Evolutionary conservation across 1,139 yeast species (phyloP).

Genomic region (Kazachstania sp.): DNA sequence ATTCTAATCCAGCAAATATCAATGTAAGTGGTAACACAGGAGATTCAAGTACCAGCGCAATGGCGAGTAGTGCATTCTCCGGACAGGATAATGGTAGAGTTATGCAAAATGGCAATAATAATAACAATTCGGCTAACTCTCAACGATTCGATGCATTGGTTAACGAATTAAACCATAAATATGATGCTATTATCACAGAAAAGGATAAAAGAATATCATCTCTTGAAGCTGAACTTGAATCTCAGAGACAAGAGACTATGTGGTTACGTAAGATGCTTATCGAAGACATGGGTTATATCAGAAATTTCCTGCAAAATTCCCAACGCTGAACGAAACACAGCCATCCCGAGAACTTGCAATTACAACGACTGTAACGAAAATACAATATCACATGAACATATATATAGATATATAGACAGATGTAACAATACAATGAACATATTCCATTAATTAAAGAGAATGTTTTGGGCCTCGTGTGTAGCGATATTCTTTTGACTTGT

Average conservation of each 20-base stretch:
- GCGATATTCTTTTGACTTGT: too few species aligned
- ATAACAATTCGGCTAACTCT: not conserved
- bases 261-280: constrained; percentile 30
- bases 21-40: not conserved
- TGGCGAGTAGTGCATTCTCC: not conserved
- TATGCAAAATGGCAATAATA: not conserved
- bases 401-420: not conserved
- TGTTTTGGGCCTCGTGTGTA: not conserved
- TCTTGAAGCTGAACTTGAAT: constrained; percentile 25
- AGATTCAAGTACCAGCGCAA: not conserved
- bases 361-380: not conserved
- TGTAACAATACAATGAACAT: not conserved
- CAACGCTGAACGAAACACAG: constrained; percentile 9
- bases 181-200: constrained; percentile 22
- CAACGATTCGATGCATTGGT: not conserved
- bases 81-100: not conserved
- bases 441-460: not conserved
- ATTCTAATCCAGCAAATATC: not conserved
- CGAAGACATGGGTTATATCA: constrained; percentile 31
- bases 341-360: too few species aligned
- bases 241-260: constrained; percentile 28
- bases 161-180: constrained; percentile 18
- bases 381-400: not conserved
- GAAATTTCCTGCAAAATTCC: constrained; percentile 23
- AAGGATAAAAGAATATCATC: constrained; percentile 26